Conservation (phyloP, 495 filamentous ascomycete species). For the Durotheca rogersii region DNA sequence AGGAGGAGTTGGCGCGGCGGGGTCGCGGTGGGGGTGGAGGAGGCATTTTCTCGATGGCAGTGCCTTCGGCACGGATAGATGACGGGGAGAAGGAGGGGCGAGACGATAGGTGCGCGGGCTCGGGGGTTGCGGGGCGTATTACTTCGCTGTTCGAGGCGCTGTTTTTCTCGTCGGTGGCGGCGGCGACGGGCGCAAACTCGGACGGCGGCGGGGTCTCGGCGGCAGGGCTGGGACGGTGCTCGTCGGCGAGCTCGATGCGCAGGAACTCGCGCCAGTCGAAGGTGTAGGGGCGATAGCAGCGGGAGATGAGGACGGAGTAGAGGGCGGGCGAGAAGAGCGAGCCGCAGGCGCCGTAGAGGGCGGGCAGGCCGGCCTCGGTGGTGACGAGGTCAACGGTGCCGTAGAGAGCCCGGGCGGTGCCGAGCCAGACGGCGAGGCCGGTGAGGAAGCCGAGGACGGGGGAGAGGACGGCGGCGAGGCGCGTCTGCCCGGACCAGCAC, state of each 20-base stretch:
- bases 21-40: neutral
- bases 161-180: constrained; percentile 16
- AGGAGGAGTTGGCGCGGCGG: neutral
- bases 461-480: constrained; percentile 63
- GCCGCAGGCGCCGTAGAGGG: constrained; percentile 67
- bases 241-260: constrained; percentile 37
- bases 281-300: constrained; percentile 45
- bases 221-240: constrained; percentile 62
- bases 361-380: constrained; percentile 71
- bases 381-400: constrained; percentile 67
- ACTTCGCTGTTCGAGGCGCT: no score
- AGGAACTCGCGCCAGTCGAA: constrained; percentile 54
- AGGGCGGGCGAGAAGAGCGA: constrained; percentile 65
- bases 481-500: constrained; percentile 73
- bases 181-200: constrained; percentile 25
- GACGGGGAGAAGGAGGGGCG: neutral
- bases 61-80: neutral
- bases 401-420: constrained; percentile 68
- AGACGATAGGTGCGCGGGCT: constrained; percentile 4
- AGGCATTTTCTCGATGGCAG: neutral
- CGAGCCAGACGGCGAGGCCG: constrained; percentile 75
- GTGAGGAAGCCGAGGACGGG: constrained; percentile 70
- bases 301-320: constrained; percentile 51
- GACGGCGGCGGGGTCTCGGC: constrained; percentile 53
- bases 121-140: neutral